A percentile compares a stretch with the other conserved stretches of the same genome.
These are phyloP conservation scores for Garcia nutans DNA, from an alignment of 345 rosid genomes.

Conservation along the genomic window DNA sequence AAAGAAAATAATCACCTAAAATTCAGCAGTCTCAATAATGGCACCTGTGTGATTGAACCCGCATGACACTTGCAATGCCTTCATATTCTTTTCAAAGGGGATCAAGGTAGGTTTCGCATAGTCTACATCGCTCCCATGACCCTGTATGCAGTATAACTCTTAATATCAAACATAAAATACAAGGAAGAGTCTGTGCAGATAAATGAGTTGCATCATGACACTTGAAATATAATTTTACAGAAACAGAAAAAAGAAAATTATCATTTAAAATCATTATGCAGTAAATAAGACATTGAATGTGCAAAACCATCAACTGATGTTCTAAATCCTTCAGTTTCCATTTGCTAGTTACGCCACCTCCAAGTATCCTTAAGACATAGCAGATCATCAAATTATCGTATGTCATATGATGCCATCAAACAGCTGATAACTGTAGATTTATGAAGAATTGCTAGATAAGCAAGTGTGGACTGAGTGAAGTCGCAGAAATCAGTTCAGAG, in stretches of 20 bases:
- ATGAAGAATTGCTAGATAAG: neutral
- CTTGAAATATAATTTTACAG: neutral
- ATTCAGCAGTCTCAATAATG: constrained; percentile 52
- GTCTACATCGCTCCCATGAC: constrained; percentile 90
- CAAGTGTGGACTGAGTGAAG: neutral
- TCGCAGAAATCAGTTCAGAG: neutral
- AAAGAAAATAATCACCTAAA: neutral
- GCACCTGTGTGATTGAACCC: constrained; percentile 93
- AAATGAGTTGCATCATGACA: too few relatives aligned
- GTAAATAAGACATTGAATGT: neutral
- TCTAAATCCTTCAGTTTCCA: neutral
- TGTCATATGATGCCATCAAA: neutral
- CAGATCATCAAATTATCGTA: neutral
- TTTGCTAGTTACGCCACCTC: neutral
- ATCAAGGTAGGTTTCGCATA: constrained; percentile 56
- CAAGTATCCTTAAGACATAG: neutral
- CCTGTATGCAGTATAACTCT: constrained; percentile 38
- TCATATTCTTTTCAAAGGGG: constrained; percentile 46
- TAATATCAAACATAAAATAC: neutral
- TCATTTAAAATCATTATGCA: neutral
- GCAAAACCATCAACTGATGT: neutral
- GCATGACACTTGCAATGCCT: constrained; percentile 72
- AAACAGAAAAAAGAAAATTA: neutral
- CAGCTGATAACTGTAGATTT: neutral
- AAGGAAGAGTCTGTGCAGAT: too few relatives aligned